Base-by-base conservation (phyloP, 2,329 filamentous ascomycete species). In the Diplocarpon rosae region DNA sequence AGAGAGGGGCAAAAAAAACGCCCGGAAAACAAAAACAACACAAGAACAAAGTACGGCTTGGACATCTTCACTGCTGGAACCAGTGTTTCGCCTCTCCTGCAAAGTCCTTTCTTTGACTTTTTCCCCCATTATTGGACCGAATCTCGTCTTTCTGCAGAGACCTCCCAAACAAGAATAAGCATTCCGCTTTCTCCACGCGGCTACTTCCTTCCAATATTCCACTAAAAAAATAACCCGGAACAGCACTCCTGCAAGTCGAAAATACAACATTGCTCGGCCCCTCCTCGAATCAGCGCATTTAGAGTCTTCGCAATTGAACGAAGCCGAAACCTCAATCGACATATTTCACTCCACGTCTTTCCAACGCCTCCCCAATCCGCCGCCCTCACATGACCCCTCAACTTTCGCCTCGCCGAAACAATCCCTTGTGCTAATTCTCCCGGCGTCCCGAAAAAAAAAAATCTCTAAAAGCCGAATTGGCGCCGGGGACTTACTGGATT, bases 31-130 rank as follows among this genome's bases (percentile, higher is more conserved):
- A n/a, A n/a, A n/a, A n/a, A n/a, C n/a, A n/a, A n/a, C n/a, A n/a
- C n/a, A n/a, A n/a, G n/a, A n/a, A n/a, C n/a, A n/a, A n/a, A n/a
- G n/a, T n/a, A n/a, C n/a, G n/a, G n/a, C n/a, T n/a, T n/a, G n/a
- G n/a, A 14, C 47, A 35, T 47, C 52, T 55, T 55, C 54, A 59
- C 53, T 50, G 54, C 55, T 55, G 54, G 55, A 47, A 57, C 54
- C 53, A 53, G 56, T 59, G 56, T 20, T 34, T 15, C 24, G 32
- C 31, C 10, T 30, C 17, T 4, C n/a, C 32, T 36, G 20, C 35
- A 30, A 31, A 34, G 20, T 24, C 20, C 17, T 36, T 14, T 14
- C 17, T 36, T 14, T 14, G 33, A n/a, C 15, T 14, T 35, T 14
- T 17, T 13, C 30, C 30, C 16, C 7, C 33, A 27, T 27, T 15